Base-by-base conservation (phyloP, 805 yeast genomes). In the Lipomyces japonicus region DNA sequence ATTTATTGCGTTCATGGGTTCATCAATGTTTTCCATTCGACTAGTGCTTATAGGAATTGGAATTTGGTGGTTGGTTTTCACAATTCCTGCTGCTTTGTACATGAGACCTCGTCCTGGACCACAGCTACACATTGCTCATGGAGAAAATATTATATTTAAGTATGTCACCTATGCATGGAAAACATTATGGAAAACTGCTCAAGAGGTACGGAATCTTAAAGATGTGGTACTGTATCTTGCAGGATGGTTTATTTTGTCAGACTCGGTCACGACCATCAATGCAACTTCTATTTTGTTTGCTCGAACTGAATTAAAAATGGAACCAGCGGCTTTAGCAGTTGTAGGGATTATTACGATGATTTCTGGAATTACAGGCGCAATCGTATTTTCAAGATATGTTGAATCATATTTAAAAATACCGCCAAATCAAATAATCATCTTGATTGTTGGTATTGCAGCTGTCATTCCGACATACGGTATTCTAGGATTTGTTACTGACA, bases 271-370 rank as follows among this genome's bases (percentile, higher is more conserved):
- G 1, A 86, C 93, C 0, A 84, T 85, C 48, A 85, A 84, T 63
- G 81, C 89, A 0, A 82, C 93, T 0, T 91, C 93, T 0, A 79
- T 86, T 26, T 63, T 85, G 34, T 85, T 85, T 68, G 86, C 93
- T 2, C 80, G 81, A 45, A 77, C 86, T 0, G 84, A 84, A 53
- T 67, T 85, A 23, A 71, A 74, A 36, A 86, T 85, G 93, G 68
- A 77, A 2, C 81, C 90, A 1, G 73, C 85, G 25, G 76, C 78
- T 35, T 68, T 86, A 35, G 85, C 86, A 1, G 62, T 76, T 9
- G 75, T 85, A 24, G 86, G 91, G 9, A 75, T 84, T 1, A 60
- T 84, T 23, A 78, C 85, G 1, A 82, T 86, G 69, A 53, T 80
- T 1, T 80, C 76, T 53, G 93, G 91, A 0, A 81, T 84, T 47